Conservation (phyloP, 441 rosid species). For the Erysimum pusillum region DNA sequence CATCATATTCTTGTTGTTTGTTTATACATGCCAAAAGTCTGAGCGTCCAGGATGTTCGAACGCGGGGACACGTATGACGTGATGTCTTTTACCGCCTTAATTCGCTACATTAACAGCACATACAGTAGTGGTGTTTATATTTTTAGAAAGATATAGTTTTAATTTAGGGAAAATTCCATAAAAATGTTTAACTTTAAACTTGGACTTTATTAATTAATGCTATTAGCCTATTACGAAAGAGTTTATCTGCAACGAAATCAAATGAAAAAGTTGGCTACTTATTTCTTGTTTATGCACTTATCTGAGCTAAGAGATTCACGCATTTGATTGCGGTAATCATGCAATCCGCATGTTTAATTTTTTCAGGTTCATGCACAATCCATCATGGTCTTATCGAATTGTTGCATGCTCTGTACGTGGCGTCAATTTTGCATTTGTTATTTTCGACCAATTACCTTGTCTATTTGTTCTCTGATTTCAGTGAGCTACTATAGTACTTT, state of each 20-base stretch:
- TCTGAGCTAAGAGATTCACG: not conserved
- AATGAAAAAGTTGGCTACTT: not conserved
- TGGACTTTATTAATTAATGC: not conserved
- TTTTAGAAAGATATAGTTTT: too few relatives aligned
- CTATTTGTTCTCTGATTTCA: not conserved
- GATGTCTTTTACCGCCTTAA: not conserved
- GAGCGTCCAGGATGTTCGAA: conserved; percentile 30
- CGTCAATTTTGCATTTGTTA: not conserved
- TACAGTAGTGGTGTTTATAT: too few relatives aligned
- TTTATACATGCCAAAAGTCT: conserved; percentile 24
- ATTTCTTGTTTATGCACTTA: not conserved
- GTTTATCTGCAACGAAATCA: not conserved
- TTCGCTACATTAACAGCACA: not conserved
- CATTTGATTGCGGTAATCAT: not conserved
- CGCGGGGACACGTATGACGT: conserved; percentile 20
- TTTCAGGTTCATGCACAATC: not conserved
- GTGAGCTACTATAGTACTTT: not conserved
- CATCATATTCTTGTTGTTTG: conserved; percentile 26
- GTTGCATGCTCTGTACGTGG: not conserved
- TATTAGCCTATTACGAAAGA: not conserved
- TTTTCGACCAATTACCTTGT: not conserved
- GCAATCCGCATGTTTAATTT: not conserved
- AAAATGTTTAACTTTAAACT: not conserved
- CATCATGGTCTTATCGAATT: not conserved
- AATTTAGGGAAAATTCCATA: too few relatives aligned